Percentiles rank a stretch among this genome's conserved stretches.
These are phyloP conservation scores for Tuber calosporum DNA, from an alignment of 495 filamentous ascomycete genomes.

Conservation along the genomic window DNA sequence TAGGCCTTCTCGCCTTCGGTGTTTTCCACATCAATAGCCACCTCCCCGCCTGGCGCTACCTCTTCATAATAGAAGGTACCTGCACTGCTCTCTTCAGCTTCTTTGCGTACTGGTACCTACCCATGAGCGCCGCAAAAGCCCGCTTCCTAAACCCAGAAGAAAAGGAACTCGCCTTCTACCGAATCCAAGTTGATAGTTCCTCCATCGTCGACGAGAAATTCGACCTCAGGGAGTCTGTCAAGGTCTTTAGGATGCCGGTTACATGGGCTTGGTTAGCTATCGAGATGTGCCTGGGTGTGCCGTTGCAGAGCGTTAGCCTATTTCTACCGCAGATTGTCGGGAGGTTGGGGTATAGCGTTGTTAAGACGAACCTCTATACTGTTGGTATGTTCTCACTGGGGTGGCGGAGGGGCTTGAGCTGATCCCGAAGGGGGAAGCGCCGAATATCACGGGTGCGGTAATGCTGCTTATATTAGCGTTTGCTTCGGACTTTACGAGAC, in stretches of 20 bases:
- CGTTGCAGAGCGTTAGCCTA: slow-evolving; percentile 60
- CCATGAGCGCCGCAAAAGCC: slow-evolving; percentile 56
- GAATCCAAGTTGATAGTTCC: slow-evolving; percentile 67
- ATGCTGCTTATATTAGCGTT: slow-evolving; percentile 65
- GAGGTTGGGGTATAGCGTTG: slow-evolving; percentile 55
- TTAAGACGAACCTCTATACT: slow-evolving; percentile 71
- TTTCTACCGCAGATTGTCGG: slow-evolving; percentile 70
- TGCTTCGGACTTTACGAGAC: slow-evolving; percentile 55
- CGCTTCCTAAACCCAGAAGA: slow-evolving; percentile 59
- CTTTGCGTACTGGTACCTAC: slow-evolving; percentile 67
- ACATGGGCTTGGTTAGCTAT: slow-evolving; percentile 60
- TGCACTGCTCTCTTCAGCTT: slow-evolving; percentile 58
- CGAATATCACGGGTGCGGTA: slow-evolving; percentile 50
- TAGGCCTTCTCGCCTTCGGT: slow-evolving; percentile 64
- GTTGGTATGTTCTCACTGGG: slow-evolving; percentile 56
- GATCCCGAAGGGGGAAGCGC: slow-evolving; percentile 5
- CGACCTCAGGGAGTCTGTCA: slow-evolving; percentile 56
- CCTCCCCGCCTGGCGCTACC: slow-evolving; percentile 60
- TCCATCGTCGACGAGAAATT: slow-evolving; percentile 66
- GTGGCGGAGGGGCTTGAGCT: background rate
- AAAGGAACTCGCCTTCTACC: slow-evolving; percentile 61
- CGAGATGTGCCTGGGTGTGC: slow-evolving; percentile 69
- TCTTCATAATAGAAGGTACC: slow-evolving; percentile 68
- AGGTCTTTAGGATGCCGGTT: slow-evolving; percentile 57
- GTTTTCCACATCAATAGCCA: slow-evolving; percentile 60